Conservation (phyloP, 2,329 filamentous ascomycete genomes). For the Botrytis cinerea region DNA sequence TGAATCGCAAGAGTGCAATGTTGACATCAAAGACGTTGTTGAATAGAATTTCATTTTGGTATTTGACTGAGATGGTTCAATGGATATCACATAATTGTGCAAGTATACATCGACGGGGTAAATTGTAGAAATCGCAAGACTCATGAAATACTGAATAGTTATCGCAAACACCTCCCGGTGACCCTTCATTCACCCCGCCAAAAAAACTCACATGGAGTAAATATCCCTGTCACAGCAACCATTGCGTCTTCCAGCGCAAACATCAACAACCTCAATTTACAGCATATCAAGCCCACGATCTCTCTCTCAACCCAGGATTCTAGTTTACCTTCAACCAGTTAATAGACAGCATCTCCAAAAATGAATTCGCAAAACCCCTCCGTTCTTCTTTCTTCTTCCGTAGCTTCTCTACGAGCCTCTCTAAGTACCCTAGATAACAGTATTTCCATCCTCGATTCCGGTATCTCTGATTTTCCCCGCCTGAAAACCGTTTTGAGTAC, state of each 20-base stretch:
- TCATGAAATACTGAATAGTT: neutral
- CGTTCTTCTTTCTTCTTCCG: conserved; percentile 32
- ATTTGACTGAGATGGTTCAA: neutral
- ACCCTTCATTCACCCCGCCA: conserved; percentile 9
- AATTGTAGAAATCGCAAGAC: neutral
- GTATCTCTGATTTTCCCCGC: conserved; percentile 42
- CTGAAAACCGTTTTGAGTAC: conserved; percentile 42
- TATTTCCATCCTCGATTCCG: conserved; percentile 44
- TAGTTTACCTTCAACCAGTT: neutral
- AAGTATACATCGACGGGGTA: neutral
- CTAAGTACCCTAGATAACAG: conserved; percentile 44
- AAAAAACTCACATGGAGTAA: neutral
- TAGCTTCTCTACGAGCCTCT: conserved; percentile 42
- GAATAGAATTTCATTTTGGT: neutral
- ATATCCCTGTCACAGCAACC: conserved; percentile 13
- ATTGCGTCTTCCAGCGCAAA: neutral
- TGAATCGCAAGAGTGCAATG: neutral
- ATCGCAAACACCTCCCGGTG: neutral
- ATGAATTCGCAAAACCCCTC: conserved; percentile 13
- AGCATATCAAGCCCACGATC: neutral
- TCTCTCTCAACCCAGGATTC: too few species aligned
- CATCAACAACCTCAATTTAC: neutral
- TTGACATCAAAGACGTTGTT: neutral
- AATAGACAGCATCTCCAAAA: neutral
- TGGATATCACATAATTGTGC: neutral